These are phyloP conservation scores for Balansia obtecta DNA, from an alignment of 2,329 filamentous ascomycete species.

Conservation along the genomic window DNA sequence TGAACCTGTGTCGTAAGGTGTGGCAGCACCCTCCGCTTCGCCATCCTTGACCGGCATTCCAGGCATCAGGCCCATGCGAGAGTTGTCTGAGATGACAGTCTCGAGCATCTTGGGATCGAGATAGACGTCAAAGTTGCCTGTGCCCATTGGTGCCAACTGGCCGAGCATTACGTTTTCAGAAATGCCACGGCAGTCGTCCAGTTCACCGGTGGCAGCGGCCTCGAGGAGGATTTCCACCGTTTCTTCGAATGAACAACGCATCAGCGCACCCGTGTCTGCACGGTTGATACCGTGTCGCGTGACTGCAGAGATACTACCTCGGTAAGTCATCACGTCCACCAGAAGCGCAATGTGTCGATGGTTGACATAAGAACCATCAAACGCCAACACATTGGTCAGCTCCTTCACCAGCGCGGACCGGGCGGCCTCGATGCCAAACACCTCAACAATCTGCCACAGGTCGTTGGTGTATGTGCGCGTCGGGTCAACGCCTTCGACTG, in stretches of 20 bases:
- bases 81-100: conserved; percentile 87
- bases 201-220: conserved; percentile 83
- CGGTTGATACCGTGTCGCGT: conserved; percentile 98
- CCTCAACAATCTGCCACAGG: conserved; percentile 85
- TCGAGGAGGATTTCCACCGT: conserved; percentile 97
- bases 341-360: conserved; percentile 92
- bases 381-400: conserved; percentile 83
- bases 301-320: conserved; percentile 87
- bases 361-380: conserved; percentile 99
- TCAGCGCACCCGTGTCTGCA: conserved; percentile 91
- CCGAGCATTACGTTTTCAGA: conserved; percentile 98
- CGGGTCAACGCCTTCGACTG: conserved; percentile 78
- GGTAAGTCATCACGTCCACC: conserved; percentile 95
- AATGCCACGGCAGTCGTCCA: conserved; percentile 95
- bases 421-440: conserved; percentile 93
- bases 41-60: conserved; percentile 66
- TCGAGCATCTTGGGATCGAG: conserved; percentile 93
- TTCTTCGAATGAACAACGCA: conserved; percentile 99
- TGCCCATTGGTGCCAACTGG: conserved; percentile 93
- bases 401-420: conserved; percentile 79
- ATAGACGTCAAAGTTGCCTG: conserved; percentile 87
- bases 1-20: conserved; percentile 84
- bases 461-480: conserved; percentile 87
- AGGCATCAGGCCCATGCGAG: conserved; percentile 69
- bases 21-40: conserved; percentile 71